Evolutionary conservation across 2,329 filamentous ascomycete genomes (phyloP).

Genomic region (Microdochium trichocladiopsis): DNA sequence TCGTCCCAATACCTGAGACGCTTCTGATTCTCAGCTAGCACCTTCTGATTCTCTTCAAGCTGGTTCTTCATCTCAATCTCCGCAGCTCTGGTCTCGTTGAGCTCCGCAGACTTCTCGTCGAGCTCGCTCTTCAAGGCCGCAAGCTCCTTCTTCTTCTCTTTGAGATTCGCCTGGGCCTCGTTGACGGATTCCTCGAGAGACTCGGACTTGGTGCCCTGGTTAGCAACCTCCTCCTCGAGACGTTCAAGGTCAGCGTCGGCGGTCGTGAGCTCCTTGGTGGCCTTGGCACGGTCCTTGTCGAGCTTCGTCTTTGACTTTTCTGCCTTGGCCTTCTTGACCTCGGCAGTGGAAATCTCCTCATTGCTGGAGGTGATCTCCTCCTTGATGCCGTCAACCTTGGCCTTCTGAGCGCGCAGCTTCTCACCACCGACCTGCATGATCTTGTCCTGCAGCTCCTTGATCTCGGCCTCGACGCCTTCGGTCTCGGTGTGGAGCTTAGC

Average conservation of each 20-base stretch:
- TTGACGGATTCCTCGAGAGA: slow-evolving; percentile 68
- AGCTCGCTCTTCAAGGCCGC: slow-evolving; percentile 74
- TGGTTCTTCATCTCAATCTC: slow-evolving; percentile 99
- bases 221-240: slow-evolving; percentile 70
- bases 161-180: slow-evolving; percentile 72
- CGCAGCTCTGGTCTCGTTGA: slow-evolving; percentile 80
- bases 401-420: slow-evolving; percentile 80
- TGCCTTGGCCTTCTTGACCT: slow-evolving; percentile 84
- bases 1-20: slow-evolving; percentile 81
- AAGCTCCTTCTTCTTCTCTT: slow-evolving; percentile 74
- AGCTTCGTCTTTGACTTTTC: slow-evolving; percentile 89
- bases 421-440: slow-evolving; percentile 98
- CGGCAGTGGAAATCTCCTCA: slow-evolving; percentile 78
- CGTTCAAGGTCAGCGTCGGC: slow-evolving; percentile 67
- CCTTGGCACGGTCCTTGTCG: slow-evolving; percentile 73
- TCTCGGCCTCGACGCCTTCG: slow-evolving; percentile 85
- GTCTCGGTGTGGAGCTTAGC: slow-evolving; percentile 76
- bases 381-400: slow-evolving; percentile 83
- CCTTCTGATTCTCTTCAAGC: slow-evolving; percentile 92
- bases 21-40: slow-evolving; percentile 78
- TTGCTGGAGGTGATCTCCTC: slow-evolving; percentile 74
- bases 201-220: slow-evolving; percentile 69
- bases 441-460: slow-evolving; percentile 86
- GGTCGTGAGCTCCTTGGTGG: slow-evolving; percentile 69
- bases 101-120: slow-evolving; percentile 75